Evolutionary conservation across 495 filamentous ascomycete species (phyloP).

Genomic region (Daldinia grandis): DNA sequence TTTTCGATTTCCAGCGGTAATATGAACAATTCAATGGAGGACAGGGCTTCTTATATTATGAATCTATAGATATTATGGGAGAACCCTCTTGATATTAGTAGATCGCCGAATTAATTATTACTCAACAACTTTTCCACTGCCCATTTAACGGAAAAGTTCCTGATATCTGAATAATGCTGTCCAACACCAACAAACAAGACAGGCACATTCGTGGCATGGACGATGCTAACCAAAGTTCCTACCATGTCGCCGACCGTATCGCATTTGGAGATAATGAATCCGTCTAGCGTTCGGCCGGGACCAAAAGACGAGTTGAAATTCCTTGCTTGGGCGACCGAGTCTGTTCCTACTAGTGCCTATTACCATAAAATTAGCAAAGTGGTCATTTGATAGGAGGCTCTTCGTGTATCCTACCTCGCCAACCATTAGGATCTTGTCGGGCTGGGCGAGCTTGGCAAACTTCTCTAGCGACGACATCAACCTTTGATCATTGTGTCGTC

Average conservation of each 20-base stretch:
- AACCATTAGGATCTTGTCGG: conserved; percentile 99
- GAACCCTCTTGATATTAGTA: not conserved
- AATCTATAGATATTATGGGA: not conserved
- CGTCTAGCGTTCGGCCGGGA: conserved; percentile 78
- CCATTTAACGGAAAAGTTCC: conserved; percentile 92
- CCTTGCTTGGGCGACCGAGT: conserved; percentile 91
- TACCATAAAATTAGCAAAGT: conserved; percentile 19
- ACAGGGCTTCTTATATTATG: not conserved
- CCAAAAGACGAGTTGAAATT: conserved; percentile 97
- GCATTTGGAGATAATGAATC: conserved; percentile 98
- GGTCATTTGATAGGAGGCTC: not conserved
- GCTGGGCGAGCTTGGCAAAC: conserved; percentile 92
- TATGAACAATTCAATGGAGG: no score
- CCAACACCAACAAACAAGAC: conserved; percentile 94
- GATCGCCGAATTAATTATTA: conserved; percentile 43
- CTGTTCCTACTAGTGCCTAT: conserved; percentile 87
- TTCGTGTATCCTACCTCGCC: conserved; percentile 68
- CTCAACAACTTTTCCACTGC: conserved; percentile 78
- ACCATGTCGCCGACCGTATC: conserved; percentile 99
- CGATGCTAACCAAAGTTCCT: conserved; percentile 94
- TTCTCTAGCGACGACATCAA: conserved; percentile 96
- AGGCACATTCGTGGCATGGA: conserved; percentile 95
- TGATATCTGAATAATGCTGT: conserved; percentile 95
- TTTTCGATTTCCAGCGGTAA: not conserved
- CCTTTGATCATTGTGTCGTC: conserved; percentile 92